Base-by-base conservation (phyloP, 371 early-diverging fungal species). In the Dinochytrium kinnereticum region DNA sequence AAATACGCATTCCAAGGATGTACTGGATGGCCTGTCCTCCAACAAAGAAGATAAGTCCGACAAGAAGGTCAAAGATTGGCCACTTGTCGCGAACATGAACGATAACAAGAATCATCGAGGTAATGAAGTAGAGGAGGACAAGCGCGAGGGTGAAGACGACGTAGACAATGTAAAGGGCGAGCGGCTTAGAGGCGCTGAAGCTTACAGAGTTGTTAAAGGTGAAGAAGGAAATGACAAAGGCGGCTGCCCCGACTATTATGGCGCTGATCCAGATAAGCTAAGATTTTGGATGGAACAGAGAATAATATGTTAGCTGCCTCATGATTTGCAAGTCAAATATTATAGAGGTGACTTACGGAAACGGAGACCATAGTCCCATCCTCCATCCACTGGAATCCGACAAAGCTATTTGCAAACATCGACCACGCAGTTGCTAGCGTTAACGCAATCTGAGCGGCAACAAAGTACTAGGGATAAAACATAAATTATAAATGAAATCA, bases 321-420 rank as follows among this genome's bases (percentile, higher is more conserved):
- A 91, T 13, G 93, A 91, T 94, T 94, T 81, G 24, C 36, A 77
- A 28, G 53, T 55, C 38, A 94, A 57, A 44, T 37, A 37, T 34
- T 24, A 59, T 0, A 80, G 84, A 87, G 87, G 70, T 51, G 39
- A 69, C 76, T 77, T 89, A 93, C 93, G 94, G 94, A 94, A 68
- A 96, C 89, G 7, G 94, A 96, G 21, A 89, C 74, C 1, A 91
- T 86, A 34, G 96, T 97, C 69, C 98, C 97, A 82, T 98, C 98
- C 85, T 98, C 97, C 30, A 93, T 90, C 88, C 95, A 97, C 86
- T 97, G 97, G 84, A 95, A 97, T 2, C 95, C 95, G 53, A 98
- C 94, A 80, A 96, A 94, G 15, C 96, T 97, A 82, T 97, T 98
- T 64, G 95, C 80, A 71, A 98, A 86, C 76, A 98, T 80, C 76